A percentile compares a stretch with the other conserved stretches of the same genome.
These are phyloP conservation scores for Cephaloascus albidus DNA, from an alignment of 805 yeast species.

Conservation along the genomic window DNA sequence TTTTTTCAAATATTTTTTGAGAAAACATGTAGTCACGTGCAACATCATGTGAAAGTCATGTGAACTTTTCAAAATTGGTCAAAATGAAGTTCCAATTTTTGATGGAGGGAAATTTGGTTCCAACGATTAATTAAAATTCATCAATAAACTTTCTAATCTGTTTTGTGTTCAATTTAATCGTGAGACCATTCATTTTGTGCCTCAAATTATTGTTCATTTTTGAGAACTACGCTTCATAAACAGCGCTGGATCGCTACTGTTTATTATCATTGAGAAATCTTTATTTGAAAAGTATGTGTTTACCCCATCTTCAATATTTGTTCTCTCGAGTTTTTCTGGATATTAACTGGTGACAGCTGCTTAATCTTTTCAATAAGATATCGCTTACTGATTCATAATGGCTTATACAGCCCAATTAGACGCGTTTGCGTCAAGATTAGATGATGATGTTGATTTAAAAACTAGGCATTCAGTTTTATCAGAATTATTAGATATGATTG, in stretches of 20 bases:
- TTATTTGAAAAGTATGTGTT: not conserved
- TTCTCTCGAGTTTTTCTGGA: too few relatives aligned
- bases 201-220: not conserved
- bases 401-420: conserved; percentile 51
- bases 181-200: not conserved
- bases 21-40: not conserved
- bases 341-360: too few relatives aligned
- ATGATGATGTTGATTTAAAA: conserved; percentile 45
- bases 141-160: not conserved
- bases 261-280: too few relatives aligned
- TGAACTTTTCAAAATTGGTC: not conserved
- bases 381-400: conserved; percentile 13
- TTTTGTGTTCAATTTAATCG: not conserved
- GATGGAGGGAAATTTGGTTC: not conserved
- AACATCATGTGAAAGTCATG: not conserved
- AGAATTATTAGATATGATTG: conserved; percentile 81
- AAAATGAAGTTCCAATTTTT: not conserved
- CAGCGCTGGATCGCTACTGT: too few relatives aligned
- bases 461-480: conserved; percentile 61
- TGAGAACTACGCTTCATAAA: too few relatives aligned
- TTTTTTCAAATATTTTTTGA: too few relatives aligned
- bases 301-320: too few relatives aligned
- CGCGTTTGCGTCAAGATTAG: conserved; percentile 56
- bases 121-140: not conserved
- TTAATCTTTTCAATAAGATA: not conserved